Percentiles rank a stretch among this genome's conserved stretches.
Conservation (phyloP, 1,139 yeast genomes). For the Yamadazyma jaroonii region DNA sequence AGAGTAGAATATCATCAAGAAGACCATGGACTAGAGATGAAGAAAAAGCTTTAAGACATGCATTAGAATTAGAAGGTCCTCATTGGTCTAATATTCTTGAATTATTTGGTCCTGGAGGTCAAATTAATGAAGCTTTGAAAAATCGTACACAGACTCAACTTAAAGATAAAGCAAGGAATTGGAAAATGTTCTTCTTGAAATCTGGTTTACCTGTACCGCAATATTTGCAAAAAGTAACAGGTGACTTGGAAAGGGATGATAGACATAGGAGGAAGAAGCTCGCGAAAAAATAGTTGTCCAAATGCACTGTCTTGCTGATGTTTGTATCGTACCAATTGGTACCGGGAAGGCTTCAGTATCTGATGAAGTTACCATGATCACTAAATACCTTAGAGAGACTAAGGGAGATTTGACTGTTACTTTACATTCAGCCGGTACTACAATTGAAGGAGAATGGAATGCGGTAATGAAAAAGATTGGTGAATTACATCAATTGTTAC, state of each 20-base stretch:
- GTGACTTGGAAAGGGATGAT: constrained; percentile 66
- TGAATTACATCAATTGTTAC: constrained; percentile 70
- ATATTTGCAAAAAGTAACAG: constrained; percentile 79
- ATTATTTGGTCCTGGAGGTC: constrained; percentile 89
- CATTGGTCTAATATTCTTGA: constrained; percentile 91
- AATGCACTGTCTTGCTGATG: constrained; percentile 68
- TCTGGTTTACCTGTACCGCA: constrained; percentile 71
- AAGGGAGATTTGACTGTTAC: constrained; percentile 54
- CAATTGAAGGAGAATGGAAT: constrained; percentile 91
- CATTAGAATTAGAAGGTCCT: constrained; percentile 82
- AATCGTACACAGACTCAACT: constrained; percentile 87
- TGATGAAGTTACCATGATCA: constrained; percentile 70
- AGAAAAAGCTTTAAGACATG: constrained; percentile 80
- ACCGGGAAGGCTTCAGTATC: constrained; percentile 76
- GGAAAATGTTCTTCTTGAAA: constrained; percentile 84
- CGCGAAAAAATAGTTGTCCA: constrained; percentile 10
- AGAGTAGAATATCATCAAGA: constrained; percentile 32
- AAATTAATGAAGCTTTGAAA: constrained; percentile 75
- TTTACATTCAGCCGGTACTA: constrained; percentile 87
- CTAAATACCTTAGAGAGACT: constrained; percentile 57
- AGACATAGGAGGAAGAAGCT: constrained; percentile 35
- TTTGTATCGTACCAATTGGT: constrained; percentile 86
- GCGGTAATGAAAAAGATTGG: constrained; percentile 80
- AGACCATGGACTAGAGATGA: constrained; percentile 89
- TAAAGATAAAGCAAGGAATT: constrained; percentile 92